These are phyloP conservation scores for Collybia sordida DNA, from an alignment of 768 basidiomycete species.

Conservation along the genomic window DNA sequence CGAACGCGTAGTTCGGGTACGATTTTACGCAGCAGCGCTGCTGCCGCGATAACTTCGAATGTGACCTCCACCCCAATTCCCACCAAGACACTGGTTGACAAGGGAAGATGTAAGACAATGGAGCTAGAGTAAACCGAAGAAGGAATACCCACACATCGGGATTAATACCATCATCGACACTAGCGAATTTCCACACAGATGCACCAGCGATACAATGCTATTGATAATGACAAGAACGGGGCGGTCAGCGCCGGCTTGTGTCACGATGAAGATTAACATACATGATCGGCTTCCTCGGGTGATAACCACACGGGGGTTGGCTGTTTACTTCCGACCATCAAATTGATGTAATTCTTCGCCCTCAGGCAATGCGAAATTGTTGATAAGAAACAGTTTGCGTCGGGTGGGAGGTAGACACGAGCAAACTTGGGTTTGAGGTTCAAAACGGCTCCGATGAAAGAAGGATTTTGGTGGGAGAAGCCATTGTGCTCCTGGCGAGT, in stretches of 20 bases:
- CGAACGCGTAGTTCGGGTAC: conserved; percentile 76
- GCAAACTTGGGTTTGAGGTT: conserved; percentile 70
- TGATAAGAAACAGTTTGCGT: conserved; percentile 83
- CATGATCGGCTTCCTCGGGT: conserved; percentile 71
- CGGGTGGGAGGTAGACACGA: conserved; percentile 86
- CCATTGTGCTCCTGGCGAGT: conserved; percentile 87
- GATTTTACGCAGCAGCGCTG: conserved; percentile 69
- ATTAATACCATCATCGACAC: conserved; percentile 65
- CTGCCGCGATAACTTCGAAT: conserved; percentile 86
- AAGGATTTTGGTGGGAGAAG: conserved; percentile 85
- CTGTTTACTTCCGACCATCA: conserved; percentile 89
- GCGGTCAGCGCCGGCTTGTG: background rate
- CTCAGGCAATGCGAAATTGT: conserved; percentile 83
- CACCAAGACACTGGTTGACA: conserved; percentile 67
- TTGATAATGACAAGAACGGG: conserved; percentile 6
- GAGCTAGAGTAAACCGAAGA: background rate
- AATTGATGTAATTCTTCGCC: conserved; percentile 82
- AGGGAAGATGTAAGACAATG: conserved; percentile 1
- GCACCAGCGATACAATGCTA: conserved; percentile 87
- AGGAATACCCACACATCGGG: conserved; percentile 62
- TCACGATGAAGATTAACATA: conserved; percentile 21
- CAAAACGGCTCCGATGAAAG: conserved; percentile 85
- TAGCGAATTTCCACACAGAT: conserved; percentile 83
- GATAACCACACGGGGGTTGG: conserved; percentile 78
- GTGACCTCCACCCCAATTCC: conserved; percentile 89